phyloP scores from a whole-genome alignment of 352 stramenopile species.

The Phytophthora ramorum region DNA sequence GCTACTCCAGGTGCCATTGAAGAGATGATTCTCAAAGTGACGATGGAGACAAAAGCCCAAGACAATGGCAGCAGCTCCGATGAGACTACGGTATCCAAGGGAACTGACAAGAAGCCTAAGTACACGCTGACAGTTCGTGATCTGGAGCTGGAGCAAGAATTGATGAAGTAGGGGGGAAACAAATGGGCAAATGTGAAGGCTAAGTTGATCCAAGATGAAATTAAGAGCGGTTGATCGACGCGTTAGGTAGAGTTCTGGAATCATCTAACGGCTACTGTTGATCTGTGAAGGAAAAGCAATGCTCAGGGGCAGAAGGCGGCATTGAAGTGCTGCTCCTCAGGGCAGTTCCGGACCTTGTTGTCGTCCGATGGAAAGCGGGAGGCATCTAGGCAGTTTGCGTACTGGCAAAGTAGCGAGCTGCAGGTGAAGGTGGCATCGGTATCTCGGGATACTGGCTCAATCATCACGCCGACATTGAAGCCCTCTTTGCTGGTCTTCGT shows the following conservation, averaged over 20 bases:
- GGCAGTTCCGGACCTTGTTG: slow-evolving; percentile 34
- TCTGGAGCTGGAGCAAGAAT: slow-evolving; percentile 79
- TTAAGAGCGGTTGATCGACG: background rate
- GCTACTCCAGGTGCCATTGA: slow-evolving; percentile 64
- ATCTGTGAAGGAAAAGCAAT: background rate
- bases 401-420: slow-evolving; percentile 20
- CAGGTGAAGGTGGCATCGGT: slow-evolving; percentile 13
- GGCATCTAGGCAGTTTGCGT: slow-evolving; percentile 23
- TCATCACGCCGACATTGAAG: slow-evolving; percentile 34
- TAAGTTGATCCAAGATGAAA: background rate
- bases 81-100: slow-evolving; percentile 17
- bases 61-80: slow-evolving; percentile 8
- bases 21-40: slow-evolving; percentile 72
- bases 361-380: slow-evolving; percentile 37
- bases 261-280: background rate
- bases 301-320: slow-evolving; percentile 33
- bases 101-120: slow-evolving; percentile 34
- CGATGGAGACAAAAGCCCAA: slow-evolving; percentile 19
- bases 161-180: slow-evolving; percentile 60
- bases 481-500: slow-evolving; percentile 10
- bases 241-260: background rate
- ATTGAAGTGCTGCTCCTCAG: slow-evolving; percentile 30
- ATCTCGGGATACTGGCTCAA: slow-evolving; percentile 20
- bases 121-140: slow-evolving; percentile 82
- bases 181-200: slow-evolving; percentile 1